These are phyloP conservation scores for Bromus sterilis DNA, from an alignment of 176 grass and related monocot genomes.

Conservation along the genomic window DNA sequence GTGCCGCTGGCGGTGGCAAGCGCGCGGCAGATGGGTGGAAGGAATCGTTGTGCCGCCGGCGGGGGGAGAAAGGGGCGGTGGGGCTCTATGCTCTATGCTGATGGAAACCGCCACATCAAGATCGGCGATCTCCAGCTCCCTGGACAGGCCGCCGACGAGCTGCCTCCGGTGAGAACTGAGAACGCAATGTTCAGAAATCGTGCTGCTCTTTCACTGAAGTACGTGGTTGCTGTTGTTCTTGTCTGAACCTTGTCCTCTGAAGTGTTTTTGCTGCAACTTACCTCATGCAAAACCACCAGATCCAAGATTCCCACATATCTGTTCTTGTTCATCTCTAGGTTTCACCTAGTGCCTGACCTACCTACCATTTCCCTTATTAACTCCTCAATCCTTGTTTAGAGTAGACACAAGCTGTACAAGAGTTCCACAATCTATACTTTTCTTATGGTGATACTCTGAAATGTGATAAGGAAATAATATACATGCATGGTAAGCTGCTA, in stretches of 20 bases:
- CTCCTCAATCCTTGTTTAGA: not conserved
- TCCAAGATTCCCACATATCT: not conserved
- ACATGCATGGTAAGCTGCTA: not conserved
- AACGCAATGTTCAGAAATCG: no score
- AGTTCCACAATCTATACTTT: not conserved
- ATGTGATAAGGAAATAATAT: not conserved
- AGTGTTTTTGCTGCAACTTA: not conserved
- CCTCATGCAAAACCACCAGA: not conserved
- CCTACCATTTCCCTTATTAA: not conserved
- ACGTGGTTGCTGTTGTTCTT: not conserved
- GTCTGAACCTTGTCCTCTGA: not conserved
- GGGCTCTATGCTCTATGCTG: no score
- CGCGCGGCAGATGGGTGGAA: no score
- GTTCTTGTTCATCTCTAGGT: no score
- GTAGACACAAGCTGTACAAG: not conserved
- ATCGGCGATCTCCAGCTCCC: no score
- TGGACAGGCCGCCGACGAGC: not conserved
- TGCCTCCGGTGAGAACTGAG: no score
- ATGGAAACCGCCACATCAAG: no score
- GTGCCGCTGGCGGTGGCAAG: no score
- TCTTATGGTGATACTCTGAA: not conserved
- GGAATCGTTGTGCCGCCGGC: no score
- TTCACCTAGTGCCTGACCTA: not conserved
- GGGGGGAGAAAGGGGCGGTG: no score
- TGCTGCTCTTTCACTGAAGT: not conserved